Evolutionary conservation across 768 basidiomycete species (phyloP), one percentile per base, ranked within the genome.

Genomic region (Calocybe indica): DNA sequence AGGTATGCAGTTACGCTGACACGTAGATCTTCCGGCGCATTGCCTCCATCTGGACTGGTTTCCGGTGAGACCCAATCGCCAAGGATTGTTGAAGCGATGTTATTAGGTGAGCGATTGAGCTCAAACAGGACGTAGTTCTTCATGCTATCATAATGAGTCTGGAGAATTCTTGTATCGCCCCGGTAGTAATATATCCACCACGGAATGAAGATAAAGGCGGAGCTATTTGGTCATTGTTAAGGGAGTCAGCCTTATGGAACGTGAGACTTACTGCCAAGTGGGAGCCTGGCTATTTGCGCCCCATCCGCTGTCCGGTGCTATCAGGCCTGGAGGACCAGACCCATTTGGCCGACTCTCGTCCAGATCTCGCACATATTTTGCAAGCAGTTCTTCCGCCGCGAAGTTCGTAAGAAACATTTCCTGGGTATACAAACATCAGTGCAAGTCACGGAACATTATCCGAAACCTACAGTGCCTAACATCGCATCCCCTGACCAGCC

Each of bases 11-110:
- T 64, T 1, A 61, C 63, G 7, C 61, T 57, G 0, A 64, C 57
- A 1, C 55, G 57, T 14, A 51, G n/a, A 47, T 64, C 63, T 49
- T 64, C 63, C 0, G 63, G 63, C 1, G 63, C 57, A 37, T 64
- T 64, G 0, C 61, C 61, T 3, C 63, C 63, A 1, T 52, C 37
- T 6, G 63, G 63, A 78, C 52, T 60, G 58, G 47, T 79, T 76
- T 61, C 75, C 66, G 38, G 77, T 69, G 37, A 72, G 66, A 50
- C 62, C 74, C 32, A 73, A 74, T 63, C 63, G 71, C 63, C 63
- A 37, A 64, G 39, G 9, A 50, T 43, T 15, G 61, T 61, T 2
- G 33, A 38, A 5, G 59, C 62, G 30, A 64, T 64, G 33, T 61
- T 58, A 22, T 58, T 58, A n/a, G 61, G 59, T 10, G 62, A 64